Conservation (phyloP, 148 eudicot genomes). For the Fagopyrum tataricum region DNA sequence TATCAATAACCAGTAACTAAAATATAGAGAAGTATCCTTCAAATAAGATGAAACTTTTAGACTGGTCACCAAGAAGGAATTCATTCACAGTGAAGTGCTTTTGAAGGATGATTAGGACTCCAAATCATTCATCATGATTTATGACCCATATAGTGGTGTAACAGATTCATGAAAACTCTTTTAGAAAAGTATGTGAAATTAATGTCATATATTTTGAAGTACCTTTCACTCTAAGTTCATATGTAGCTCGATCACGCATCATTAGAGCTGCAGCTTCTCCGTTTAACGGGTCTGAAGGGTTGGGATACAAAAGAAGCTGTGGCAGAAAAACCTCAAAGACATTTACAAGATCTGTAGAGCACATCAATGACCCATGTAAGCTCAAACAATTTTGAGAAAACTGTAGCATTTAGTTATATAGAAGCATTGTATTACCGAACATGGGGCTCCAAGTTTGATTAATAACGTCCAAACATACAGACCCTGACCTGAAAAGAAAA, state of each 20-base stretch:
- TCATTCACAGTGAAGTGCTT: background rate
- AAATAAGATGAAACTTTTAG: background rate
- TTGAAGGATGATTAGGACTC: background rate
- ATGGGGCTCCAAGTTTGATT: slow-evolving; percentile 94
- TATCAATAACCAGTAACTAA: background rate
- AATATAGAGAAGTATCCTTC: background rate
- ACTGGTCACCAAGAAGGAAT: background rate
- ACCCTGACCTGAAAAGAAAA: slow-evolving; percentile 66
- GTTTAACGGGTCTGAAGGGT: slow-evolving; percentile 81
- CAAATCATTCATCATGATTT: background rate
- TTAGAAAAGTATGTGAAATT: no score
- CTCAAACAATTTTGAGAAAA: background rate
- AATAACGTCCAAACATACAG: slow-evolving; percentile 90
- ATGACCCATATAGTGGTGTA: no score
- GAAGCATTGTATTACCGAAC: slow-evolving; percentile 49
- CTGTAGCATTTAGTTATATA: background rate
- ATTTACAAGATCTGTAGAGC: slow-evolving; percentile 63
- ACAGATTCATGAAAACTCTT: no score
- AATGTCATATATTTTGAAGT: slow-evolving; percentile 2
- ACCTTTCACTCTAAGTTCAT: slow-evolving; percentile 79
- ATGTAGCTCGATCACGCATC: slow-evolving; percentile 70
- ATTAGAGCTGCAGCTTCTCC: slow-evolving; percentile 87
- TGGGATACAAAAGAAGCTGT: slow-evolving; percentile 89
- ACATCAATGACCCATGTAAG: slow-evolving; percentile 15
- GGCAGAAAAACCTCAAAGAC: slow-evolving; percentile 96